Base-by-base conservation (phyloP, 768 basidiomycete genomes). In the Leccinum fibrillosum region DNA sequence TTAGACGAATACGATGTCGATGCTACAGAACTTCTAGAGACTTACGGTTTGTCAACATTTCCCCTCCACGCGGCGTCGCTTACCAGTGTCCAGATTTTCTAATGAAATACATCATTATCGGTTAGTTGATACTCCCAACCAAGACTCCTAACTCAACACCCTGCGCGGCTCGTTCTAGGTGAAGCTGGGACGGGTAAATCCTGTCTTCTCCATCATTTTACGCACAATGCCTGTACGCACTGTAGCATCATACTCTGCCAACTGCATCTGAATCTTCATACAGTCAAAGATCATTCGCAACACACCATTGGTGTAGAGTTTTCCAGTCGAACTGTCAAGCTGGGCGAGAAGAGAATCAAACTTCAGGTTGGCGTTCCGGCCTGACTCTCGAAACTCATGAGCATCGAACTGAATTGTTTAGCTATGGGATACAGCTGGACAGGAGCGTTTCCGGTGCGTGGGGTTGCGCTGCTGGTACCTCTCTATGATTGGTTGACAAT, bases 261-360 rank as follows among this genome's bases (percentile, higher is more conserved):
- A 23, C 42, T 10, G 17, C 44, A 15, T 52, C 57, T 66, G 6
- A 68, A 39, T n/a, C 52, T 49, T 54, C 26, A 8, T 53, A n/a
- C 66, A 97, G 94, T 95, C 82, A 96, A 94, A 76, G 89, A 92
- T 64, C 90, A 96, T 74, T 94, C 94, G 5, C 91, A 95, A 75
- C 97, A 98, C 73, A 98, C 97, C 13, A 98, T 99, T 58, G 97
- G 96, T 10, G 97, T 99, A 28, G 97, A 98, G 70, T 98, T 99
- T 71, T 94, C 94, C 17, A 96, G 94, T 70, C 81, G 94, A 64
- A 94, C 94, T 0, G 85, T 99, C 59, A 89, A 89, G 67, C 81
- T 98, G 23, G 95, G 92, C 53, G 94, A 97, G 79, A 92, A 94
- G 76, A 84, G 89, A 63, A 93, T 97, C 64, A 98, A 97, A 74